Percentiles rank a stretch among this genome's conserved stretches.
Conservation (phyloP, 306 rosid species). For the Spatholobus suberectus region DNA sequence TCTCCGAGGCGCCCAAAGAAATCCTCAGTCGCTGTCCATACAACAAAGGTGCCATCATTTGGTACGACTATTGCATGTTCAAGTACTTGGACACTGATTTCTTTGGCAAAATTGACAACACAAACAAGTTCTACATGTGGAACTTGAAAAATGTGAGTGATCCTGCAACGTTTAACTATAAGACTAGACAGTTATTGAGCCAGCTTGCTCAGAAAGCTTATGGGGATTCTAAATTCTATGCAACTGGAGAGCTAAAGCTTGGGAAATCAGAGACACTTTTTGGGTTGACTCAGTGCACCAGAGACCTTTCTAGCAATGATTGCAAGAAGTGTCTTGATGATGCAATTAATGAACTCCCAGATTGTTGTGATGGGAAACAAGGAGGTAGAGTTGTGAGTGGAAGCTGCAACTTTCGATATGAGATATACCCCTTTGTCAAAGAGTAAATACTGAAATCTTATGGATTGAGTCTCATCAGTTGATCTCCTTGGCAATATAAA, state of each 20-base stretch:
- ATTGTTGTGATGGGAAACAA: conserved; percentile 42
- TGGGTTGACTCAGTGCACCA: conserved; percentile 52
- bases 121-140: conserved; percentile 11
- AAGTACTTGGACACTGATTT: conserved; percentile 42
- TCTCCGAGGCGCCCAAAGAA: conserved; percentile 30
- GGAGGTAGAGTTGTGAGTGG: conserved; percentile 44
- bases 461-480: neutral
- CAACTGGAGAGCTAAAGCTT: conserved; percentile 23
- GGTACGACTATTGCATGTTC: conserved; percentile 42
- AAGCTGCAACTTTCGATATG: conserved; percentile 12
- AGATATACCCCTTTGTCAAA: neutral
- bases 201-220: conserved; percentile 2
- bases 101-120: conserved; percentile 39
- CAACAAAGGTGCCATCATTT: conserved; percentile 40
- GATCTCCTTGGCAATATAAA: no score
- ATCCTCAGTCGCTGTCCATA: conserved; percentile 30
- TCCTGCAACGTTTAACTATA: conserved; percentile 22
- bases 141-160: conserved; percentile 15
- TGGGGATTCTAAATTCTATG: neutral
- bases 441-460: neutral
- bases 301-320: conserved; percentile 45
- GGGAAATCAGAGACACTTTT: conserved; percentile 32
- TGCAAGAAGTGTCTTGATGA: conserved; percentile 50
- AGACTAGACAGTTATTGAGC: conserved; percentile 20
- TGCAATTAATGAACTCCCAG: conserved; percentile 32